These are phyloP conservation scores for Arabidopsis hybrid DNA, from an alignment of 441 rosid species.

Conservation along the genomic window DNA sequence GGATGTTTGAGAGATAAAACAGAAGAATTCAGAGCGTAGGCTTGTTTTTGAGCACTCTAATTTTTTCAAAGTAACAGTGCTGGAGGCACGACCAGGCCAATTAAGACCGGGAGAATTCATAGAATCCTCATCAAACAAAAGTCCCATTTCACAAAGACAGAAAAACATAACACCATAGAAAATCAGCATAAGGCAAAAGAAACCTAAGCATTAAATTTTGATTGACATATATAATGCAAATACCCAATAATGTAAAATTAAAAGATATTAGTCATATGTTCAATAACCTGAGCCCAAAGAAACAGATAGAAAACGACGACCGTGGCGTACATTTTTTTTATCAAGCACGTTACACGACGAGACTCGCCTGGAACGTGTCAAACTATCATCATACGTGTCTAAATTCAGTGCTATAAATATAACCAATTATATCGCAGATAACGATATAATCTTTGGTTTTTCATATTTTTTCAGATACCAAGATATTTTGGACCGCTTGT, in stretches of 20 bases:
- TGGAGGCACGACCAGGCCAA: too few species aligned
- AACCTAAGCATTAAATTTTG: too few species aligned
- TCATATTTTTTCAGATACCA: neutral
- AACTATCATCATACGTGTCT: slow-evolving; percentile 19
- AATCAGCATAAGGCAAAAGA: too few species aligned
- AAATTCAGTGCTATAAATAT: neutral
- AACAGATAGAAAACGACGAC: slow-evolving; percentile 8
- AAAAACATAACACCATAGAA: too few species aligned
- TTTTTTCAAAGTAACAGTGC: too few species aligned
- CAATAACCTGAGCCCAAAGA: slow-evolving; percentile 6
- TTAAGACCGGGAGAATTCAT: too few species aligned
- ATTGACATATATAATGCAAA: neutral
- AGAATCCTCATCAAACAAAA: too few species aligned
- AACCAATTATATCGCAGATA: slow-evolving; percentile 23
- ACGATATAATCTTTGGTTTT: neutral
- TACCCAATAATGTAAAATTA: neutral
- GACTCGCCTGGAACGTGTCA: slow-evolving; percentile 17
- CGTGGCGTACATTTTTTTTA: neutral
- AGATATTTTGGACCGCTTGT: neutral
- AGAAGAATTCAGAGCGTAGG: too few species aligned
- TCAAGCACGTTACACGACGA: neutral
- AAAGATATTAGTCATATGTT: neutral
- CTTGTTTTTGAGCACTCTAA: too few species aligned
- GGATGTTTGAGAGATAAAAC: too few species aligned
- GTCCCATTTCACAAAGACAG: too few species aligned